phyloP scores from a whole-genome alignment of 2,329 filamentous ascomycete genomes.

The Pseudocercospora pini-densiflorae region DNA sequence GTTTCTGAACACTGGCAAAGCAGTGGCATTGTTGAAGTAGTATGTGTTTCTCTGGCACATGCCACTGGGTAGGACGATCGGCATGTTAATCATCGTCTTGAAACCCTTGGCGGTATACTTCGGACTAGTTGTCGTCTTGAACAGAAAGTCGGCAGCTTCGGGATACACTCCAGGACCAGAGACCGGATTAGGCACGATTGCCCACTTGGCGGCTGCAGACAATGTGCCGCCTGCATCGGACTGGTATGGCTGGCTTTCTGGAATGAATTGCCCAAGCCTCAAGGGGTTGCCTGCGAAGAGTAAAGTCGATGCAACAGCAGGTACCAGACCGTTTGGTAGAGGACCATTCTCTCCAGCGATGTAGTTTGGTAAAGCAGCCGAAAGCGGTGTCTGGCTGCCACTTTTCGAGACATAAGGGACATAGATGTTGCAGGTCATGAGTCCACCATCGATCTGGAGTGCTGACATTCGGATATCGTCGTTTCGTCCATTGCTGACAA shows the following conservation, averaged over 20 bases:
- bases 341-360: slow-evolving; percentile 28
- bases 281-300: slow-evolving; percentile 28
- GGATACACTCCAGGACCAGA: slow-evolving; percentile 32
- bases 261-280: slow-evolving; percentile 29
- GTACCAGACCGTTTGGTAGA: slow-evolving; percentile 30
- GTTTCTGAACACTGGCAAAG: slow-evolving; percentile 21
- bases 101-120: slow-evolving; percentile 24
- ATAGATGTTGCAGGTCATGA: slow-evolving; percentile 18
- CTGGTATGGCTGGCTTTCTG: slow-evolving; percentile 24
- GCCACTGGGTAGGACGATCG: slow-evolving; percentile 21
- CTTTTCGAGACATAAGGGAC: slow-evolving; percentile 26
- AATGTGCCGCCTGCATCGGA: slow-evolving; percentile 19
- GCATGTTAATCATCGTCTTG: slow-evolving; percentile 31
- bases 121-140: slow-evolving; percentile 12
- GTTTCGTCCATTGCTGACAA: slow-evolving; percentile 18
- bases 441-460: slow-evolving; percentile 30
- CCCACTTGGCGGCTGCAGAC: slow-evolving; percentile 27
- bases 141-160: slow-evolving; percentile 29
- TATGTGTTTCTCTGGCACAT: slow-evolving; percentile 33
- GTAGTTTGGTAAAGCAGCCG: slow-evolving; percentile 21
- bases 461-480: slow-evolving; percentile 32
- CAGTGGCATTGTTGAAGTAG: slow-evolving; percentile 33
- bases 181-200: slow-evolving; percentile 28
- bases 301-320: slow-evolving; percentile 25
- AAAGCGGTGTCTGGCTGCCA: slow-evolving; percentile 18